Percentiles rank a stretch among this genome's conserved stretches.
Evolutionary conservation across 129 eudicot genomes (phyloP).

Genomic region (Mikania micrantha): DNA sequence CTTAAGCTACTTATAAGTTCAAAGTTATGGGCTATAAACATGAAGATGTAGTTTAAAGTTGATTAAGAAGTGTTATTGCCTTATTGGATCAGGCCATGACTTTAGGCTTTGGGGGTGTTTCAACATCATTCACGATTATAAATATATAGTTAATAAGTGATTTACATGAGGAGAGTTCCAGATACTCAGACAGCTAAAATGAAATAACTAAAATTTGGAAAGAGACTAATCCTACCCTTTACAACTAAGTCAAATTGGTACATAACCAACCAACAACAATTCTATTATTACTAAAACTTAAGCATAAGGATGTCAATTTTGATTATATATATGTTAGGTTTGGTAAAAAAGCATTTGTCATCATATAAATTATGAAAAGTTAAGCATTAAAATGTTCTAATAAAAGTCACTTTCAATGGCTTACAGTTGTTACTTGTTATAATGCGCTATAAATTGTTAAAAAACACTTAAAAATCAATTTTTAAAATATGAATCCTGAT

Average conservation of each 20-base stretch:
- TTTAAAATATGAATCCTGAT: too few species aligned
- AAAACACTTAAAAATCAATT: too few species aligned
- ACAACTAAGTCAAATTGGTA: neutral
- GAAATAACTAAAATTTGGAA: neutral
- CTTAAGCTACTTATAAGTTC: neutral
- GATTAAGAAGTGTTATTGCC: neutral
- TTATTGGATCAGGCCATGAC: neutral
- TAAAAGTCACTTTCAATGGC: neutral
- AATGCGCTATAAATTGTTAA: neutral
- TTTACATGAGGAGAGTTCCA: neutral
- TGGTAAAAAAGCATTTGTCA: neutral
- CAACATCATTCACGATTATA: neutral
- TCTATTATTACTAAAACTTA: too few species aligned
- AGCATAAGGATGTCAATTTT: neutral
- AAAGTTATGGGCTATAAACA: neutral
- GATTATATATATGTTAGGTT: neutral
- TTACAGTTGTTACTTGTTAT: neutral
- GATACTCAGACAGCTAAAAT: neutral
- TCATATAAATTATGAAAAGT: neutral
- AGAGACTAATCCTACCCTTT: neutral
- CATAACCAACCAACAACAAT: too few species aligned
- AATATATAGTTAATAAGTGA: neutral
- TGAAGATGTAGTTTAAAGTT: neutral
- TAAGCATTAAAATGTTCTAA: neutral
- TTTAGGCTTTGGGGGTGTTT: neutral